Evolutionary conservation across 805 yeast genomes (phyloP), one percentile per base, ranked within the genome.

Genomic region (Candida methanosorbosa): DNA sequence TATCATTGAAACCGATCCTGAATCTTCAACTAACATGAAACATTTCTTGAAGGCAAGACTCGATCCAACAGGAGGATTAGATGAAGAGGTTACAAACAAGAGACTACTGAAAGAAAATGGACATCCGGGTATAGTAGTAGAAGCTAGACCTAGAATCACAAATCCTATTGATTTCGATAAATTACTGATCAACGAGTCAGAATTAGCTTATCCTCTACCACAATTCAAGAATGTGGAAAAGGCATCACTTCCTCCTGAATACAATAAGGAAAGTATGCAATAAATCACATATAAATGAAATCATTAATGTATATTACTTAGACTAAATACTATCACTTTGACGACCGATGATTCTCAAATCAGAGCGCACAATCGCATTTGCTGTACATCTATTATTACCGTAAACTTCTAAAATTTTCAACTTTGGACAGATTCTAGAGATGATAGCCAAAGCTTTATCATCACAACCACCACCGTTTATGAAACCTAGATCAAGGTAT

Each of bases 401-500:
- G 53, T 79, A 86, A 13, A 85, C 88, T 46, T 85, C 94, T 36
- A 90, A 51, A 13, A 82, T 65, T 30, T 68, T 66, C 37, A 90
- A 57, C 31, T 72, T 72, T 0, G 77, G 70, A 41, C 92, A 83
- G 9, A 70, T 66, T 19, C 67, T 57, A 3, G 81, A 69, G 16
- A 86, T 45, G 20, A 68, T 48, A 18, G 70, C 72, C n/a, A 88
- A 53, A 0, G 75, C 69, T 15, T 66, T 69, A 54, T 90, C 85
- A 50, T 86, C 86, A 11, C 85, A 70, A n/a, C n/a, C n/a, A n/a
- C n/a, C n/a, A 16, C 75, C 64, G 27, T 94, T 64, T 3, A 86
- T 83, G 57, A 90, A 90, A 0, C 97, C 94, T 12, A 78, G 50
- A 53, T 90, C 92, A 14, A 84, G 46, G 23, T 74, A 68, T 1